A percentile compares a stretch with the other conserved stretches of the same genome.
phyloP scores from a whole-genome alignment of 345 rosid genomes.

The Cardamine resedifolia region DNA sequence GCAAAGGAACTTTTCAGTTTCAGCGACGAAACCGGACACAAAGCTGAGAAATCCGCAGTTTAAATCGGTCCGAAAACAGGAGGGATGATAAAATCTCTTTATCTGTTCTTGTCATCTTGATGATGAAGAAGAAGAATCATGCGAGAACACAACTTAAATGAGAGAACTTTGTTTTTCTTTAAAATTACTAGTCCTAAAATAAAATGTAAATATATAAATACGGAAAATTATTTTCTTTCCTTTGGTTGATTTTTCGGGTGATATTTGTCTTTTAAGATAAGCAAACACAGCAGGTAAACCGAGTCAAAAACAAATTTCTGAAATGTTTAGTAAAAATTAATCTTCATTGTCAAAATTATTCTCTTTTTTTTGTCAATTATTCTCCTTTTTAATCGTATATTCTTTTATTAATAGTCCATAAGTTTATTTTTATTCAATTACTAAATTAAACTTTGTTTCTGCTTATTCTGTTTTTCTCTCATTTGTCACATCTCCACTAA shows the following conservation, averaged over 20 bases:
- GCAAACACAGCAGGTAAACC: neutral
- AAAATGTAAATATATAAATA: neutral
- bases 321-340: neutral
- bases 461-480: neutral
- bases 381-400: neutral
- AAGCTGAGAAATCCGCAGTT: slow-evolving; percentile 17
- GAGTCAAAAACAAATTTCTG: neutral
- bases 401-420: neutral
- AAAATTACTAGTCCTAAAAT: neutral
- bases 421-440: neutral
- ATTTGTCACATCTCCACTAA: slow-evolving; percentile 28
- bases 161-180: slow-evolving; percentile 11
- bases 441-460: neutral
- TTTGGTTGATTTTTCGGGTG: slow-evolving; percentile 15
- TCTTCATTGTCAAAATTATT: neutral
- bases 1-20: slow-evolving; percentile 14
- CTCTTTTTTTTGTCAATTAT: neutral
- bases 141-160: slow-evolving; percentile 30
- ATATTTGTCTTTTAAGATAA: slow-evolving; percentile 16
- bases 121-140: slow-evolving; percentile 21
- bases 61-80: neutral
- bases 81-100: slow-evolving; percentile 12
- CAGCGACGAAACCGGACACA: slow-evolving; percentile 10
- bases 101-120: slow-evolving; percentile 17
- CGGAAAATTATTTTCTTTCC: neutral